These are phyloP conservation scores for Nitzschia sp. DNA, from an alignment of 108 stramenopile species.

Conservation along the genomic window DNA sequence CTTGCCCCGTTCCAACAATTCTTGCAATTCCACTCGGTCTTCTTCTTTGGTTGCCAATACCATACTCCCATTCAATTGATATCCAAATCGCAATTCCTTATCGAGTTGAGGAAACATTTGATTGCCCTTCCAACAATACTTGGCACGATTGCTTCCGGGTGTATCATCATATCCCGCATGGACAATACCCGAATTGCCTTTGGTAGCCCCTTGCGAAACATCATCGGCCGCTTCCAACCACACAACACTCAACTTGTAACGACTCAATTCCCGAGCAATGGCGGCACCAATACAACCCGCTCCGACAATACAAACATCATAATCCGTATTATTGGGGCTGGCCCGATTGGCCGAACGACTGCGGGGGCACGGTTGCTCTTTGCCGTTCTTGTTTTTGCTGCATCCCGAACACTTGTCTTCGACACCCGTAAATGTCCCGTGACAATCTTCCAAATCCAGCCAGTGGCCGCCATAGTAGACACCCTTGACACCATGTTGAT, in stretches of 20 bases:
- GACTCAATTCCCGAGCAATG: constrained; percentile 77
- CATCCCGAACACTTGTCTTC: constrained; percentile 33
- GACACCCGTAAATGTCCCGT: constrained; percentile 39
- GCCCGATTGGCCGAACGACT: constrained; percentile 40
- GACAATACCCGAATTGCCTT: constrained; percentile 83
- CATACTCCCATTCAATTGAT: constrained; percentile 76
- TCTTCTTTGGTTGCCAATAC: constrained; percentile 67
- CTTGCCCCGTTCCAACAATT: constrained; percentile 62
- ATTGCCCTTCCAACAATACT: constrained; percentile 82
- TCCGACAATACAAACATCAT: constrained; percentile 69
- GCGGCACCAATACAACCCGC: constrained; percentile 79
- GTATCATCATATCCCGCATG: constrained; percentile 88
- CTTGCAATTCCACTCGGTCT: constrained; percentile 60
- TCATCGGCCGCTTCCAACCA: constrained; percentile 80
- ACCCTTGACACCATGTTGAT: constrained; percentile 62
- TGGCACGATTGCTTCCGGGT: constrained; percentile 67
- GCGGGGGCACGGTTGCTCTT: constrained; percentile 49
- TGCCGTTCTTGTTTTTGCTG: constrained; percentile 1
- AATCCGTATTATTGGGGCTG: constrained; percentile 22
- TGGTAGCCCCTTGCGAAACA: constrained; percentile 58
- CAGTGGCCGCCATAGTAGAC: constrained; percentile 74
- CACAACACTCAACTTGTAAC: constrained; percentile 46
- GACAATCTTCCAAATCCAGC: constrained; percentile 81
- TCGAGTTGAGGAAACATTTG: constrained; percentile 85
- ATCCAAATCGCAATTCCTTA: constrained; percentile 77